Evolutionary conservation across 257 asterid genomes (phyloP).

Genomic region (Primulina eburnea): DNA sequence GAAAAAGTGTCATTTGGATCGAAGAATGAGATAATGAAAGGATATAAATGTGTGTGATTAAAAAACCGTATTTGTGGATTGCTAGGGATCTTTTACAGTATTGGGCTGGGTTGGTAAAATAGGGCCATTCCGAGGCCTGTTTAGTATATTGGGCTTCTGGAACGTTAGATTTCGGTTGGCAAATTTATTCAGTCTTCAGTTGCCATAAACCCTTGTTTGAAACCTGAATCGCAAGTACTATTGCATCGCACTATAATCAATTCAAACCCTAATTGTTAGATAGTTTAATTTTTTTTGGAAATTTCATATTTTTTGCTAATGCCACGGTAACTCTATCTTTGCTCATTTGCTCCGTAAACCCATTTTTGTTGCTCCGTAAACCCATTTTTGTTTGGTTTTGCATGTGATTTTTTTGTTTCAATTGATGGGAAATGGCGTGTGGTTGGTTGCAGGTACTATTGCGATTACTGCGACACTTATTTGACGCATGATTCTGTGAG

Average conservation of each 20-base stretch:
- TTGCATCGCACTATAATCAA: background rate
- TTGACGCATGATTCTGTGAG: conserved; percentile 97
- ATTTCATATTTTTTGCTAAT: conserved; percentile 17
- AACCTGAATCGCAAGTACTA: background rate
- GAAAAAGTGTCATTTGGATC: no score
- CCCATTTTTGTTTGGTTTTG: background rate
- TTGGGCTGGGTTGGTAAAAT: no score
- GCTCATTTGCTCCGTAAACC: background rate
- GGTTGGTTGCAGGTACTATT: conserved; percentile 61
- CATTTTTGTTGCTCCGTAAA: background rate
- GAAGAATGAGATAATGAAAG: no score
- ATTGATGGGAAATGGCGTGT: conserved; percentile 1
- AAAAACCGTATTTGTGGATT: no score
- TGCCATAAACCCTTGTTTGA: background rate
- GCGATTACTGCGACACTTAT: conserved; percentile 96
- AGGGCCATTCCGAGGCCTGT: no score
- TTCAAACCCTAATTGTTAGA: background rate
- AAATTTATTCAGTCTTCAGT: background rate
- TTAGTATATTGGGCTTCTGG: no score
- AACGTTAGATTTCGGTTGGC: background rate
- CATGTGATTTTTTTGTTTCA: background rate
- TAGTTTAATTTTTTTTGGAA: no score
- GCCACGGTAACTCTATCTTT: conserved; percentile 34
- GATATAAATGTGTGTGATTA: no score
- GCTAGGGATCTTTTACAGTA: no score